phyloP scores from a whole-genome alignment of 768 basidiomycete genomes.

The Boletus coccyginus region DNA sequence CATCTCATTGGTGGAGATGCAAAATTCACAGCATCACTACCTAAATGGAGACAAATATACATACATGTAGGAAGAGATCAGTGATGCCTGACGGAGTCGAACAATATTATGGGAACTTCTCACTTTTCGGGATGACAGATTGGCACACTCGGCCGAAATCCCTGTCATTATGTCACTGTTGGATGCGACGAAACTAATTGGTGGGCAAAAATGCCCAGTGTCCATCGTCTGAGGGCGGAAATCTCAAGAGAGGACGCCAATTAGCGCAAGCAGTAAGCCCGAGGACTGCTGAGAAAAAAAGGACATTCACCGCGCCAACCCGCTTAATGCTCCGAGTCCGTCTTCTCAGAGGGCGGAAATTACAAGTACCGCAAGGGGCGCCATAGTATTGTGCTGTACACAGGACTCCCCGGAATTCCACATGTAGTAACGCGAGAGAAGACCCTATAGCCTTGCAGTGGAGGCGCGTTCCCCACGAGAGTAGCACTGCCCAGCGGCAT shows the following conservation, averaged over 20 bases:
- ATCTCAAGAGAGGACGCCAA: slow-evolving; percentile 3
- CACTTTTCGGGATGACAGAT: too few species aligned
- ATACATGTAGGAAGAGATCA: too few species aligned
- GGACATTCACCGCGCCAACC: slow-evolving; percentile 3
- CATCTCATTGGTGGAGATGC: too few species aligned
- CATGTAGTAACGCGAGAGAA: slow-evolving; percentile 2
- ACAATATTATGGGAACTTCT: too few species aligned
- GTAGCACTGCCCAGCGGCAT: slow-evolving; percentile 7
- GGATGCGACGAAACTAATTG: background rate
- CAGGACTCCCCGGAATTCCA: background rate
- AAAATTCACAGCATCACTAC: too few species aligned
- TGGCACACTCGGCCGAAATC: too few species aligned
- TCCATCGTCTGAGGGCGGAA: slow-evolving; percentile 1
- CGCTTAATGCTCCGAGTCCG: background rate
- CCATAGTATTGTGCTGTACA: slow-evolving; percentile 5
- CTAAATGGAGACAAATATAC: too few species aligned
- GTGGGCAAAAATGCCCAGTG: background rate
- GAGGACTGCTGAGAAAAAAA: slow-evolving; percentile 4
- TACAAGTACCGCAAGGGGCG: slow-evolving; percentile 15
- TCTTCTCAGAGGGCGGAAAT: slow-evolving; percentile 20
- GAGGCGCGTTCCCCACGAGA: slow-evolving; percentile 13
- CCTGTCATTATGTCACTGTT: background rate
- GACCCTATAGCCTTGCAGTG: slow-evolving; percentile 18
- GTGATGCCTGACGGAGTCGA: too few species aligned
- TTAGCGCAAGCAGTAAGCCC: background rate